Conservation (phyloP, 176 grass and related monocot genomes). For the Panicum miliaceum region DNA sequence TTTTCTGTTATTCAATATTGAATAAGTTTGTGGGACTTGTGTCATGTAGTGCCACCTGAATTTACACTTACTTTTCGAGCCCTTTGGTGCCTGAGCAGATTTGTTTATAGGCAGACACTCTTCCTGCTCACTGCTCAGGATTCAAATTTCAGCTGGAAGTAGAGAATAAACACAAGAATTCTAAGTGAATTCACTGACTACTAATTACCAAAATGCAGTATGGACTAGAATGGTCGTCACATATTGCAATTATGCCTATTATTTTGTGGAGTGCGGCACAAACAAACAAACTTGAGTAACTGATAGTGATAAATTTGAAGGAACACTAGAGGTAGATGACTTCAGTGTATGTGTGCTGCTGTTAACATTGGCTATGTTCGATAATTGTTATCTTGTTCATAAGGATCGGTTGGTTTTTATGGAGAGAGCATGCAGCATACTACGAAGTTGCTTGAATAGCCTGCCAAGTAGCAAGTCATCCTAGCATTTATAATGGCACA, state of each 20-base stretch:
- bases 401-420: conserved; percentile 7
- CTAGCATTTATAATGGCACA: not conserved
- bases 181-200: not conserved
- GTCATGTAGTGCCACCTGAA: not conserved
- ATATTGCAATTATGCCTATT: not conserved
- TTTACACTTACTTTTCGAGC: not conserved
- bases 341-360: not conserved
- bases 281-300: not conserved
- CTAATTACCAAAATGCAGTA: not conserved
- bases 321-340: not conserved
- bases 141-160: not conserved
- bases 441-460: not conserved
- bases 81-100: not conserved
- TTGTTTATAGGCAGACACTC: not conserved
- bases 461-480: not conserved
- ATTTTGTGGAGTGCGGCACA: not conserved
- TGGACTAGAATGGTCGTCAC: not conserved
- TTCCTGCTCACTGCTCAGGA: not conserved
- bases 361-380: not conserved
- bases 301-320: not conserved
- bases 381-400: not conserved
- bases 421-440: not conserved
- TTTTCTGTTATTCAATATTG: not conserved
- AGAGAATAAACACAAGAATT: not conserved
- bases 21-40: not conserved